Conservation (phyloP, 2,329 filamentous ascomycete species). For the Lachnum nothofagi region DNA sequence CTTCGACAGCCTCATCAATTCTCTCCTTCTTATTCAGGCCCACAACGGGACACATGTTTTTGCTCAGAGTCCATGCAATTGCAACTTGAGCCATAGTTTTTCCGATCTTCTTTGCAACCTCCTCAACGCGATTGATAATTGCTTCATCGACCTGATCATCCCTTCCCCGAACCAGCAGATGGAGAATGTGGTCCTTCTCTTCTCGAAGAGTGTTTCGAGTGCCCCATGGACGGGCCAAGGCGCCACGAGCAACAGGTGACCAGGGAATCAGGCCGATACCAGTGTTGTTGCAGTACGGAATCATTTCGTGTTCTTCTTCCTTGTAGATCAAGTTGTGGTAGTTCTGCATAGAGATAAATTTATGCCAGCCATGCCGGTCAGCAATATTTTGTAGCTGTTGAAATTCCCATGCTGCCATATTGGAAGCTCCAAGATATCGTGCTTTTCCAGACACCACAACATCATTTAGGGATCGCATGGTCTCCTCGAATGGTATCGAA, state of each 20-base stretch:
- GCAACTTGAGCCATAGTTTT: conserved; percentile 54
- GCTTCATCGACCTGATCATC: conserved; percentile 41
- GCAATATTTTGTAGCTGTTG: conserved; percentile 45
- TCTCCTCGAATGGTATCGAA: conserved; percentile 47
- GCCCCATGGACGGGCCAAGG: conserved; percentile 7
- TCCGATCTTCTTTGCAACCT: conserved; percentile 49
- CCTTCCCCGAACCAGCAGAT: conserved; percentile 29
- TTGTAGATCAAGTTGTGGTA: conserved; percentile 49
- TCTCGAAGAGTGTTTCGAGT: too few species aligned
- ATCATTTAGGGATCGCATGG: conserved; percentile 56
- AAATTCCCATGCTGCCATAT: conserved; percentile 45
- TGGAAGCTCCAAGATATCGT: conserved; percentile 45
- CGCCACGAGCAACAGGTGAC: conserved; percentile 2
- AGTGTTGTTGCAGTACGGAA: conserved; percentile 37
- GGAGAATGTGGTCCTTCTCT: not conserved
- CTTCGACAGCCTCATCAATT: conserved; percentile 47
- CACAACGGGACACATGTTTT: conserved; percentile 43
- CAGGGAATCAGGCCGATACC: conserved; percentile 37
- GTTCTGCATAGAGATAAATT: conserved; percentile 54
- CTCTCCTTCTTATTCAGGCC: conserved; percentile 40
- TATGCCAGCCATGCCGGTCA: conserved; percentile 48
- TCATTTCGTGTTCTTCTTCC: conserved; percentile 48
- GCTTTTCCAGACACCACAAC: conserved; percentile 53
- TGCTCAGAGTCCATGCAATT: conserved; percentile 47
- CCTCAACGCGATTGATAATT: conserved; percentile 50